Percentiles rank a stretch among this genome's conserved stretches.
phyloP scores from a whole-genome alignment of 306 rosid species.

The Hippophae tibetana region DNA sequence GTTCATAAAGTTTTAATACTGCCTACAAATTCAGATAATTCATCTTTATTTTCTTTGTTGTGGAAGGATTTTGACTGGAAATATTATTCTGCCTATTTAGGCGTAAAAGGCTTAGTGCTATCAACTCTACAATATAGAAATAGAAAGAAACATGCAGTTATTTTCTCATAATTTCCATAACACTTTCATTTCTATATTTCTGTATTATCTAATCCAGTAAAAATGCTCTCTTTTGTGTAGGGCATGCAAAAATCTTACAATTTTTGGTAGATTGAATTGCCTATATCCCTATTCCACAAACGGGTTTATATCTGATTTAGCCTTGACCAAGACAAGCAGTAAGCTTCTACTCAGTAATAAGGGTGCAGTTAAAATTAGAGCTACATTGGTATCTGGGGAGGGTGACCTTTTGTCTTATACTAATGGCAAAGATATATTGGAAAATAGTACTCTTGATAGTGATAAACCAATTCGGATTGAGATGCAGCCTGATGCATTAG shows the following conservation, averaged over 20 bases:
- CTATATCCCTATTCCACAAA: slow-evolving; percentile 14
- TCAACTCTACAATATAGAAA: too few relatives aligned
- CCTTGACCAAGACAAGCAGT: slow-evolving; percentile 28
- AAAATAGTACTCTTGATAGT: slow-evolving; percentile 10
- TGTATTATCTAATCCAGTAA: not conserved
- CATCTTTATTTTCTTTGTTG: too few relatives aligned
- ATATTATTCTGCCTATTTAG: too few relatives aligned
- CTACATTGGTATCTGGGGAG: slow-evolving; percentile 41
- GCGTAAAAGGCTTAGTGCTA: too few relatives aligned
- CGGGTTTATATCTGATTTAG: slow-evolving; percentile 21
- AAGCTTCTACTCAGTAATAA: slow-evolving; percentile 26
- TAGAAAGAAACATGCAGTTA: too few relatives aligned
- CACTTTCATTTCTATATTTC: not conserved
- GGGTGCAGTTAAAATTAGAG: slow-evolving; percentile 30
- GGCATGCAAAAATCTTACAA: slow-evolving; percentile 34
- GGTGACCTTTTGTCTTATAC: slow-evolving; percentile 44
- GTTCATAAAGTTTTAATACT: too few relatives aligned
- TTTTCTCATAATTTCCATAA: not conserved
- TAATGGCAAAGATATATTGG: slow-evolving; percentile 20
- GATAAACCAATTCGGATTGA: slow-evolving; percentile 26
- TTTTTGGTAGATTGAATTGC: slow-evolving; percentile 26
- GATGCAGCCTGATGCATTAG: slow-evolving; percentile 32
- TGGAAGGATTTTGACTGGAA: too few relatives aligned
- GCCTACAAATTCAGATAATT: too few relatives aligned
- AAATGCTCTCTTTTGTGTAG: slow-evolving; percentile 25